Evolutionary conservation across 140 eudicot species (phyloP).

Genomic region (Artemisia princeps): DNA sequence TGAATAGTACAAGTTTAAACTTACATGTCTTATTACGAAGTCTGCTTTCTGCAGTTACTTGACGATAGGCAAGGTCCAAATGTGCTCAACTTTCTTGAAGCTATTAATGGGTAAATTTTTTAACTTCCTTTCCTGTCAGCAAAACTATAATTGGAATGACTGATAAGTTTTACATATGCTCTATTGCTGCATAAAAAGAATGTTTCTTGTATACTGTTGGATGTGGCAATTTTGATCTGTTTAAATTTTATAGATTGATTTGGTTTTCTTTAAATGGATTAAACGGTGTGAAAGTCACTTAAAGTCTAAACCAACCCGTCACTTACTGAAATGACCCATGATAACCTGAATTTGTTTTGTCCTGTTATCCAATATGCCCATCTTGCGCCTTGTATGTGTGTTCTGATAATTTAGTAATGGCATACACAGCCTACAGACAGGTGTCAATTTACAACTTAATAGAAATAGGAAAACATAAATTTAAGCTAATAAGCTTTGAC

Average conservation of each 20-base stretch:
- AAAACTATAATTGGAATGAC: neutral
- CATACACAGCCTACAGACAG: neutral
- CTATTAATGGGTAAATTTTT: constrained; percentile 49
- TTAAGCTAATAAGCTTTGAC: too few species aligned
- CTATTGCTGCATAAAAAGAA: neutral
- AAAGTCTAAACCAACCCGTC: too few species aligned
- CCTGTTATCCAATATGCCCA: too few species aligned
- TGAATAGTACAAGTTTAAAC: neutral
- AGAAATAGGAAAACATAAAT: too few species aligned
- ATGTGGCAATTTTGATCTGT: neutral
- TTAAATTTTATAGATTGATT: neutral
- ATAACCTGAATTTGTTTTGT: too few species aligned
- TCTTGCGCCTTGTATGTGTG: neutral
- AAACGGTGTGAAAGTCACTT: too few species aligned
- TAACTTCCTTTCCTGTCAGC: constrained; percentile 6
- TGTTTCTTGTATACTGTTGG: neutral
- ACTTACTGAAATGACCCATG: too few species aligned
- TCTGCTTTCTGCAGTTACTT: constrained; percentile 54
- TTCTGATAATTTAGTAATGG: neutral
- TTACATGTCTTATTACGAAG: constrained; percentile 1
- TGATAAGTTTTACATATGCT: neutral
- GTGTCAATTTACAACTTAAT: neutral
- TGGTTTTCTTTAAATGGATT: neutral
- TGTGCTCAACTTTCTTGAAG: constrained; percentile 71
- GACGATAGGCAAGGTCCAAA: constrained; percentile 75